Base-by-base conservation (phyloP, 1,139 yeast species). In the Pichia sp. region DNA sequence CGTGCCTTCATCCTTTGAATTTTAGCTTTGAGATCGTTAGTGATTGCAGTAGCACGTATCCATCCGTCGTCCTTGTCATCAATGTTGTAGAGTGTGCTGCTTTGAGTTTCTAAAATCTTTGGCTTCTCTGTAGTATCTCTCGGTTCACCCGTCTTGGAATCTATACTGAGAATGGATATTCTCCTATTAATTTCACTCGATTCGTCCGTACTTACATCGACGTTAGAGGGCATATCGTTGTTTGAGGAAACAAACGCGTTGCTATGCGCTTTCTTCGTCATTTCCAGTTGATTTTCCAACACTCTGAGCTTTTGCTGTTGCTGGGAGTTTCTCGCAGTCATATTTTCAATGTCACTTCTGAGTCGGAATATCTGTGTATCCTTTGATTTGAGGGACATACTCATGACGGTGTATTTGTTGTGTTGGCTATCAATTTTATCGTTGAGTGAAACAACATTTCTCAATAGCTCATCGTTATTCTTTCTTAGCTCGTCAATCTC, bases 31-130 rank as follows among this genome's bases (percentile, higher is more conserved):
- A 55, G 44, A 56, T 83, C 93, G 13, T 77, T 74, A 1, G 96
- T 87, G 12, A 86, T 93, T 48, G 84, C 94, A 0, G 93, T 91
- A 0, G 96, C 96, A 35, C 91, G 72, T 51, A 72, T 74, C 96
- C 96, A 87, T 49, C 81, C 77, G 40, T 83, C 94, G 47, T 77
- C 85, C 36, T 68, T 70, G 27, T 67, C 62, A 36, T 67, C 70
- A 33, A 63, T 52, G 40, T 41, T 63, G 49, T 51, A 57, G 7
- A 50, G 22, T 3, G 41, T 26, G 13, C 32, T 37, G 12, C 21
- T 18, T 6, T 15, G 13, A 5, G 30, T 12, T 13, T 32, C 30
- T 4, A 36, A 23, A 11, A 28, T 20, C 23, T 21, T 28, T 11
- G 4, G 29, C 45, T 10, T 34, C 16, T 3, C 32, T 42, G 8